Conservation (phyloP, 768 basidiomycete genomes). For the Gautieria morchelliformis region DNA sequence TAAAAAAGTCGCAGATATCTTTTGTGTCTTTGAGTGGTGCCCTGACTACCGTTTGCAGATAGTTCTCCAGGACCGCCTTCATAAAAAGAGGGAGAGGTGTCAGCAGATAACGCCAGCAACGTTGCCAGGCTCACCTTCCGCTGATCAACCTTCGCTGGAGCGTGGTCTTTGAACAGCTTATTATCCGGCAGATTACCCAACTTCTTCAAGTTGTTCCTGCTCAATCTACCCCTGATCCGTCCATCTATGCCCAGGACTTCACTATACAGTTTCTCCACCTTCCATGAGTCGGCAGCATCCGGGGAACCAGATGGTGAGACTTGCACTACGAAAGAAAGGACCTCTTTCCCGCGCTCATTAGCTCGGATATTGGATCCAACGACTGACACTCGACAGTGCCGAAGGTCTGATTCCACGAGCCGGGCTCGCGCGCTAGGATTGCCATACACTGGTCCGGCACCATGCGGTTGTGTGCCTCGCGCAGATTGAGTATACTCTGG, state of each 20-base stretch:
- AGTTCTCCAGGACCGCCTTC: slow-evolving; percentile 53
- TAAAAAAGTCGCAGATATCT: slow-evolving; percentile 88
- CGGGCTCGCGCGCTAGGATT: background rate
- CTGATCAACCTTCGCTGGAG: slow-evolving; percentile 93
- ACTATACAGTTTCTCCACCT: slow-evolving; percentile 87
- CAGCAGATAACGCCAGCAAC: background rate
- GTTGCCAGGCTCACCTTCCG: slow-evolving; percentile 57
- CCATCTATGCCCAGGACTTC: slow-evolving; percentile 87
- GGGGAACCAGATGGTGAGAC: slow-evolving; percentile 47
- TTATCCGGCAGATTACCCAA: slow-evolving; percentile 81
- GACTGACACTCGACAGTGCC: slow-evolving; percentile 59
- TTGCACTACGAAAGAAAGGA: slow-evolving; percentile 75
- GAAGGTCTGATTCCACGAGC: slow-evolving; percentile 54
- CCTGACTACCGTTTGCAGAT: slow-evolving; percentile 74
- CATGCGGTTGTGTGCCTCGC: background rate
- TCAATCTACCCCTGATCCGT: slow-evolving; percentile 47
- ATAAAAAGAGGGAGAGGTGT: background rate
- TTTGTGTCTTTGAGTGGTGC: slow-evolving; percentile 81
- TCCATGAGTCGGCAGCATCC: slow-evolving; percentile 63
- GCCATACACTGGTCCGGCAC: background rate
- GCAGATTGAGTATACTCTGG: slow-evolving; percentile 17
- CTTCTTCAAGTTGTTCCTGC: slow-evolving; percentile 49
- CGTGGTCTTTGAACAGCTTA: slow-evolving; percentile 93
- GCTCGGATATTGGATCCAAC: slow-evolving; percentile 77
- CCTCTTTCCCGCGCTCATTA: slow-evolving; percentile 88